Conservation (phyloP, 2,329 filamentous ascomycete species). For the Paecilomyces variotii region DNA sequence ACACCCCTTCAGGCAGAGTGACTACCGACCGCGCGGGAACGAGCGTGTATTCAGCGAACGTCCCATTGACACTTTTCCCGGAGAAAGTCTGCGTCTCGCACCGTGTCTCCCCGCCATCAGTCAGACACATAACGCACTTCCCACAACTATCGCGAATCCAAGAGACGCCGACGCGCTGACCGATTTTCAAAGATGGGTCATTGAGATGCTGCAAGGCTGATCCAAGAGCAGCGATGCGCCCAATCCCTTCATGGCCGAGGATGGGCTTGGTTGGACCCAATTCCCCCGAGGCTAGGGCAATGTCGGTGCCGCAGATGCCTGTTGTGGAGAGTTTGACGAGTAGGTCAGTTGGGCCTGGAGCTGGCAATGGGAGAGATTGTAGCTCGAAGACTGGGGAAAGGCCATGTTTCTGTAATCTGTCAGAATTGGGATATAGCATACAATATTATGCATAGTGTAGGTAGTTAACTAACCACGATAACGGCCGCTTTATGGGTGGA, state of each 20-base stretch:
- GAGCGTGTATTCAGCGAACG: background rate
- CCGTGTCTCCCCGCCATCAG: background rate
- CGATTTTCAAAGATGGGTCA: background rate
- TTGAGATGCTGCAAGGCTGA: background rate
- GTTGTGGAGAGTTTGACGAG: background rate
- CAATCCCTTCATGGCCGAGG: background rate
- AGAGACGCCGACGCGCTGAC: background rate
- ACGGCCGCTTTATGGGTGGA: no score
- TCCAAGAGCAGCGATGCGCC: background rate
- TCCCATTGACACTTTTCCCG: background rate
- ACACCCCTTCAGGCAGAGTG: conserved; percentile 20
- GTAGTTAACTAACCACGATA: no score
- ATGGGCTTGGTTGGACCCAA: background rate
- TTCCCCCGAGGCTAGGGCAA: background rate
- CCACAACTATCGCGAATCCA: background rate
- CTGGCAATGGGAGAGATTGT: background rate
- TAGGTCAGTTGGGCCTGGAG: background rate
- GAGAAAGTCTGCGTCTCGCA: background rate
- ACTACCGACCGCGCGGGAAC: background rate
- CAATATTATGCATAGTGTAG: no score
- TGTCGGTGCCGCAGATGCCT: background rate
- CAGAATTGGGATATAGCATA: no score
- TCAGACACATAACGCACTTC: background rate
- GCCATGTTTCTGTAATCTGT: no score
- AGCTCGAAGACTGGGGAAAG: no score